Percentiles rank a stretch among this genome's conserved stretches.
phyloP scores from a whole-genome alignment of 2,329 filamentous ascomycete genomes.

The Alternaria solani region DNA sequence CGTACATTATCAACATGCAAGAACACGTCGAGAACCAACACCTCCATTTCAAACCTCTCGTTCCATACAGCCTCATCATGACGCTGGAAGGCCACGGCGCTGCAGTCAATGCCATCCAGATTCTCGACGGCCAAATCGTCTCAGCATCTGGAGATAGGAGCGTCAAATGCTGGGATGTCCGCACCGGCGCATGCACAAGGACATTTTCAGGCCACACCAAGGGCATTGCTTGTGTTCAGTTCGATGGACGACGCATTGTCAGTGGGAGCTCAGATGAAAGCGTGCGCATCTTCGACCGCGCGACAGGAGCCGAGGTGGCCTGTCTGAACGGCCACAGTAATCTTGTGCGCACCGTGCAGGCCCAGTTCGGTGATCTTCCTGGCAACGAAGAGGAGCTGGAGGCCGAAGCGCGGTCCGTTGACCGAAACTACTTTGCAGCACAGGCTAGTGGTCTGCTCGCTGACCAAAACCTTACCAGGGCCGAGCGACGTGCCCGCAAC shows the following conservation, averaged over 20 bases:
- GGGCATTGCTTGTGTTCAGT: slow-evolving; percentile 97
- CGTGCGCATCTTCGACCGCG: slow-evolving; percentile 91
- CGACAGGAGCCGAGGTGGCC: slow-evolving; percentile 86
- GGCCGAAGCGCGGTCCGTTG: slow-evolving; percentile 74
- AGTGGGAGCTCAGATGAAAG: slow-evolving; percentile 96
- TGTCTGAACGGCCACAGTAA: slow-evolving; percentile 82
- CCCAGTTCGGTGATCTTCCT: slow-evolving; percentile 88
- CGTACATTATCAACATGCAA: slow-evolving; percentile 63
- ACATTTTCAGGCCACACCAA: slow-evolving; percentile 90
- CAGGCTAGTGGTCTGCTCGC: slow-evolving; percentile 56
- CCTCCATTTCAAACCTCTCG: slow-evolving; percentile 63
- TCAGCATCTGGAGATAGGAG: slow-evolving; percentile 93
- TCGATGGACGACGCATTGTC: slow-evolving; percentile 90
- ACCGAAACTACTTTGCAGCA: slow-evolving; percentile 74
- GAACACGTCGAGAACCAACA: slow-evolving; percentile 46
- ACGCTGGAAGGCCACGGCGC: slow-evolving; percentile 84
- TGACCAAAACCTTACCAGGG: slow-evolving; percentile 38
- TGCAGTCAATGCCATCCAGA: slow-evolving; percentile 95
- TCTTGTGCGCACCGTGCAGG: slow-evolving; percentile 92
- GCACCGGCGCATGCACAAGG: slow-evolving; percentile 75
- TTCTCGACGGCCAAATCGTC: slow-evolving; percentile 84
- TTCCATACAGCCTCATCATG: slow-evolving; percentile 79
- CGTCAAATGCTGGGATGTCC: slow-evolving; percentile 95
- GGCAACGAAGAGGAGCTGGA: slow-evolving; percentile 79
- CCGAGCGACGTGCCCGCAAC: slow-evolving; percentile 59